Percentiles rank a stretch among this genome's conserved stretches.
phyloP scores from a whole-genome alignment of 2,329 filamentous ascomycete species.

The Pyrenochaeta sp. region DNA sequence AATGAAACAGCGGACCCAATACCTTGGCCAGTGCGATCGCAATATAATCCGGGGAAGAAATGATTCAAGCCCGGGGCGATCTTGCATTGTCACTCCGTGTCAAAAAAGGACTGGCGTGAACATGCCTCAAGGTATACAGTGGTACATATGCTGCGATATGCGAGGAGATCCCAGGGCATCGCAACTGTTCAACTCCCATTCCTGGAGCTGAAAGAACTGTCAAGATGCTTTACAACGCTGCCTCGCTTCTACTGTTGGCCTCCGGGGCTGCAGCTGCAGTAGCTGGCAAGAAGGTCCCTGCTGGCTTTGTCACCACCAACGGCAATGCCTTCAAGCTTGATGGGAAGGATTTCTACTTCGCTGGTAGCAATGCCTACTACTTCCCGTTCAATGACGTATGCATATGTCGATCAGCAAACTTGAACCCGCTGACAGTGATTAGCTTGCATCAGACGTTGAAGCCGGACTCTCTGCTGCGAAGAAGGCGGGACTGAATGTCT shows the following conservation, averaged over 20 bases:
- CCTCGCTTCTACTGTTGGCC: constrained; percentile 22
- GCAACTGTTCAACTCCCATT: no score
- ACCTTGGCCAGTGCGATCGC: constrained; percentile 5
- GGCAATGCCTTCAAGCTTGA: constrained; percentile 63
- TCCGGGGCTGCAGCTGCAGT: constrained; percentile 26
- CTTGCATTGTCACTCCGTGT: constrained; percentile 11
- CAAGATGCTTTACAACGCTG: constrained; percentile 26
- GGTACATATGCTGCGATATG: constrained; percentile 11
- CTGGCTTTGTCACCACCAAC: constrained; percentile 60
- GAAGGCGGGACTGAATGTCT: constrained; percentile 60
- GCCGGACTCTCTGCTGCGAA: constrained; percentile 57
- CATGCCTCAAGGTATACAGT: neutral
- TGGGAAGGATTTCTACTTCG: constrained; percentile 65
- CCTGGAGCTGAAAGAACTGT: neutral
- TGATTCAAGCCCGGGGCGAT: constrained; percentile 3
- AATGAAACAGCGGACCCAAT: constrained; percentile 3
- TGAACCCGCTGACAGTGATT: constrained; percentile 1
- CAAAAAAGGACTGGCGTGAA: constrained; percentile 8
- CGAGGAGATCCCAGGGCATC: neutral
- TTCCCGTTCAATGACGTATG: constrained; percentile 63
- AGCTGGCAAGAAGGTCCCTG: constrained; percentile 16
- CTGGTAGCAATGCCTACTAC: constrained; percentile 66
- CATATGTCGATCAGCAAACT: neutral
- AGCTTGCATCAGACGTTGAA: constrained; percentile 60
- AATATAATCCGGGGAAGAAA: constrained; percentile 14